Conservation (phyloP, 2,329 filamentous ascomycete species). For the Sarocladium oryzae region DNA sequence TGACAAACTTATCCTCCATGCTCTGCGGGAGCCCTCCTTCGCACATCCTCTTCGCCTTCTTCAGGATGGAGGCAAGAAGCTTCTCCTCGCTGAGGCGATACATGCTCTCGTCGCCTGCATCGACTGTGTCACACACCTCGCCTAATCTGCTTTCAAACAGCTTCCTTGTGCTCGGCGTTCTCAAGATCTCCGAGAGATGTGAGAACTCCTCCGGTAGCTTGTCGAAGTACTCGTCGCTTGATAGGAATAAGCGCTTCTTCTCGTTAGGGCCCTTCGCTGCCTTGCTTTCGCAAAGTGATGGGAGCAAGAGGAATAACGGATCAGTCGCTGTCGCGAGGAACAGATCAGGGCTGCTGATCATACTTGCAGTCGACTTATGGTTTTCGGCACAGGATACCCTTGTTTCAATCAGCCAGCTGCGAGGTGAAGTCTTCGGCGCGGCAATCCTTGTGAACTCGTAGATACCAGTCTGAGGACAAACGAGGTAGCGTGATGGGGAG, state of each 20-base stretch:
- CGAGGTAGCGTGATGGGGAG: slow-evolving; percentile 52
- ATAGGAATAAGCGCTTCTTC: slow-evolving; percentile 58
- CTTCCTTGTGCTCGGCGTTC: slow-evolving; percentile 34
- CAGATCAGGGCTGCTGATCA: slow-evolving; percentile 53
- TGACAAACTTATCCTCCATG: slow-evolving; percentile 81
- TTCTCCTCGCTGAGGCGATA: slow-evolving; percentile 72
- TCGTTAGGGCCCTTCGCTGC: slow-evolving; percentile 35
- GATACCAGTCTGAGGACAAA: slow-evolving; percentile 55
- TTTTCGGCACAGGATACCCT: slow-evolving; percentile 14
- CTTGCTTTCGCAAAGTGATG: slow-evolving; percentile 51
- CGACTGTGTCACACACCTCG: slow-evolving; percentile 71
- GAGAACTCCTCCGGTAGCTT: slow-evolving; percentile 45
- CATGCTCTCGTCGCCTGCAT: slow-evolving; percentile 79
- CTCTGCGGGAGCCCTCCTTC: slow-evolving; percentile 62
- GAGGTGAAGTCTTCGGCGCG: slow-evolving; percentile 44
- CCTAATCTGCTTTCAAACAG: slow-evolving; percentile 60
- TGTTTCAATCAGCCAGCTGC: slow-evolving; percentile 55
- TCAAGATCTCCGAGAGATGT: slow-evolving; percentile 53
- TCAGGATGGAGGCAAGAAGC: slow-evolving; percentile 56
- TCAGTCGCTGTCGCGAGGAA: slow-evolving; percentile 81
- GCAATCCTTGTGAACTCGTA: slow-evolving; percentile 58
- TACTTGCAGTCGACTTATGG: slow-evolving; percentile 41
- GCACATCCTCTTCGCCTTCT: slow-evolving; percentile 68
- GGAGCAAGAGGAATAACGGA: slow-evolving; percentile 74
- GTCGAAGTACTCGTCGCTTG: slow-evolving; percentile 67